Conservation (phyloP, 2,329 filamentous ascomycete genomes). For the Zasmidium angulare region DNA sequence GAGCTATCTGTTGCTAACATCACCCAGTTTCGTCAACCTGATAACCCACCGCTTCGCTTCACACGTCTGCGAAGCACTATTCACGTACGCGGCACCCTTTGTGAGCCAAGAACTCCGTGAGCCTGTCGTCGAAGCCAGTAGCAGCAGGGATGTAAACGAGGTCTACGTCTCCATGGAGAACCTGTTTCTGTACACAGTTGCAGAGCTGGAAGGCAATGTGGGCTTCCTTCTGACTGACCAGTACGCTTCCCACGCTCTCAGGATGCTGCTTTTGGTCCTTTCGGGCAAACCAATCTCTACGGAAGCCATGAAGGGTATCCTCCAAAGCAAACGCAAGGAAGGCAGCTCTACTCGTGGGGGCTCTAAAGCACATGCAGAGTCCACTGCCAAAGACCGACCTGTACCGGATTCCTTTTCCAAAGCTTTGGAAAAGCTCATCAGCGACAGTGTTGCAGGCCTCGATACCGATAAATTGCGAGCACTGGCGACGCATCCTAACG, state of each 20-base stretch:
- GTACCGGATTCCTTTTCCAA: constrained; percentile 78
- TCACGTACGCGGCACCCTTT: constrained; percentile 75
- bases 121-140: constrained; percentile 41
- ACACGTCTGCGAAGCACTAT: constrained; percentile 94
- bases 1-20: neutral
- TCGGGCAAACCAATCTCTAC: constrained; percentile 78
- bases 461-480: constrained; percentile 79
- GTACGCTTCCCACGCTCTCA: constrained; percentile 87
- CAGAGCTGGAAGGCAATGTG: constrained; percentile 84
- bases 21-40: constrained; percentile 70
- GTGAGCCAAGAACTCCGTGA: constrained; percentile 69
- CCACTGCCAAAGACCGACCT: constrained; percentile 39
- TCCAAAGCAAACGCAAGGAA: constrained; percentile 93
- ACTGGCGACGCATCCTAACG: constrained; percentile 83
- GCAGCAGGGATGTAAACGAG: constrained; percentile 47
- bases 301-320: constrained; percentile 65
- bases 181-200: constrained; percentile 77
- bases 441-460: constrained; percentile 70
- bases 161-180: constrained; percentile 72
- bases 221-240: constrained; percentile 80
- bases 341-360: constrained; percentile 63
- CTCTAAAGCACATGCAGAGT: constrained; percentile 52
- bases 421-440: constrained; percentile 79
- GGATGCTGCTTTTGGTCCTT: constrained; percentile 81
- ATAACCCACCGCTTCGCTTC: constrained; percentile 95